Evolutionary conservation across 2,329 filamentous ascomycete genomes (phyloP), one percentile per base, ranked within the genome.

Genomic region (Daldinia sp.): DNA sequence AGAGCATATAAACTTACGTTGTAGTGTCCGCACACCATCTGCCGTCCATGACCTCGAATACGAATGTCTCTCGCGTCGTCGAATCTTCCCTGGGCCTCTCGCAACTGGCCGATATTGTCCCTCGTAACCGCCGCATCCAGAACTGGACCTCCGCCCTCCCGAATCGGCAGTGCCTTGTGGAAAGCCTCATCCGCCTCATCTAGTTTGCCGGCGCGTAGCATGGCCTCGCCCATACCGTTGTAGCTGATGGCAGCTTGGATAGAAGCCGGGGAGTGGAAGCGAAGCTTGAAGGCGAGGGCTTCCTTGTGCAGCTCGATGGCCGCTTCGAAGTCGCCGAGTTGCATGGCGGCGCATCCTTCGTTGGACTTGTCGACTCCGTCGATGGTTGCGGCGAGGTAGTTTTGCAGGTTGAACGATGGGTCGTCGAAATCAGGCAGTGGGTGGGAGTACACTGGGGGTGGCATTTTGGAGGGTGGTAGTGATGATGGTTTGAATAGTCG

Each of bases 41-140:
- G 13, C 39, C 27, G 3, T 4, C 39, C 39, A 1, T 13, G 3
- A 6, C 21, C 63, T 63, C 11, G 52, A 2, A 70, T 54, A 1
- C 68, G 58, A 11, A 67, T 50, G 30, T 63, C 58, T 11, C 58
- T 50, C 3, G 67, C 67, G 5, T 67, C 68, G 0, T 25, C 55
- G 19, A 67, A 68, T 11, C 62, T 45, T 0, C 63, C 67, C 60
- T 70, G 67, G 4, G 61, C 60, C 60, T 70, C 68, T 7, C 68
- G 43, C 50, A 69, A 49, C 5, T 54, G 55, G 23, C 57, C 67
- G 32, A 68, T 35, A 15, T 60, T 67, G 21, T 70, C 67, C 1
- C 68, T 54, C 3, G 65, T 70, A 6, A 49, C 56, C 4, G 69
- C 66, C 4, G 39, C 39, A 13, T 45, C 39, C 1, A 45, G 13